Conservation (phyloP, 2,329 filamentous ascomycete species). For the Lachnellula suecica region DNA sequence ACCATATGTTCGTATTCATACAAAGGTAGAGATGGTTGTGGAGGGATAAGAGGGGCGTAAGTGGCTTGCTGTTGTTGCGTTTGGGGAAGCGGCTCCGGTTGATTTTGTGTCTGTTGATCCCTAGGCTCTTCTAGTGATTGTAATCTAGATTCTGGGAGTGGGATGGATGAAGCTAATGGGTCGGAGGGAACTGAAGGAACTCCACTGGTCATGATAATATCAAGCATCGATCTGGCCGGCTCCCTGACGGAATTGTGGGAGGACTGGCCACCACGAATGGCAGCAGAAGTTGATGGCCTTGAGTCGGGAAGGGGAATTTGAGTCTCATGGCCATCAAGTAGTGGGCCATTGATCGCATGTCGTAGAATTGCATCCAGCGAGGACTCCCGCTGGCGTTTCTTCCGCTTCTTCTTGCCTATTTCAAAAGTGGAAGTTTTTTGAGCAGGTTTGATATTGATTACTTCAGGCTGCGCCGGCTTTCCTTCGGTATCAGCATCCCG, state of each 20-base stretch:
- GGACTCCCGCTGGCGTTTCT: not conserved
- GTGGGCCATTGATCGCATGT: not conserved
- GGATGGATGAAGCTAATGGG: not conserved
- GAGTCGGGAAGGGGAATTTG: not conserved
- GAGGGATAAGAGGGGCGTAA: not conserved
- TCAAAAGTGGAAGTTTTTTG: not conserved
- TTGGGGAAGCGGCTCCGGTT: not conserved
- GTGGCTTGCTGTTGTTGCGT: not conserved
- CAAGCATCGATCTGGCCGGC: not conserved
- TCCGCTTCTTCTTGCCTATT: not conserved
- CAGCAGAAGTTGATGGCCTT: not conserved
- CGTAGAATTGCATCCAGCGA: conserved; percentile 4
- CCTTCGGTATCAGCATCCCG: not conserved
- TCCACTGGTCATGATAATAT: not conserved
- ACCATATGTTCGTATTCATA: conserved; percentile 3
- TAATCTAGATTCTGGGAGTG: conserved; percentile 4
- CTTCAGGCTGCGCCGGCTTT: not conserved
- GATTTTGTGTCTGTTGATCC: not conserved
- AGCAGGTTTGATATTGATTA: not conserved
- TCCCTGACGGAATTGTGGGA: not conserved
- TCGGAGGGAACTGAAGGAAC: not conserved
- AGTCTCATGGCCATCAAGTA: not conserved
- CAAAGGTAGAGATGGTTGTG: not conserved
- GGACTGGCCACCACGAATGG: not conserved
- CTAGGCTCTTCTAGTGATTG: not conserved